phyloP scores from a whole-genome alignment of 148 eudicot species.

The Suaeda aralocaspica region DNA sequence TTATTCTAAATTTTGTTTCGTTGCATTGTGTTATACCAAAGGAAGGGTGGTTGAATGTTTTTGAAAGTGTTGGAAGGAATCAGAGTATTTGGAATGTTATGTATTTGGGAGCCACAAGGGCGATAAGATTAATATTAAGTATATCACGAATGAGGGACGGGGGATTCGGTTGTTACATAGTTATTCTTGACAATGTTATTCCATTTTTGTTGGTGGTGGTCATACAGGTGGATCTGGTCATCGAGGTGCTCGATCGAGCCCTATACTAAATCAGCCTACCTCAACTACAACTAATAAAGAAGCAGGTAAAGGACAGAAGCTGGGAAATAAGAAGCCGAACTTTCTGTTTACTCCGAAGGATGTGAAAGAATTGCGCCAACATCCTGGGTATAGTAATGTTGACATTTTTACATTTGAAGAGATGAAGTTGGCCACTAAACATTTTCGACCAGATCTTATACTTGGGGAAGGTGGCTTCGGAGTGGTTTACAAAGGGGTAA shows the following conservation, averaged over 20 bases:
- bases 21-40: slow-evolving; percentile 1
- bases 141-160: too few relatives aligned
- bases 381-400: slow-evolving; percentile 63
- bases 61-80: background rate
- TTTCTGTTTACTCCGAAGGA: slow-evolving; percentile 51
- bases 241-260: slow-evolving; percentile 21
- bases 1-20: background rate
- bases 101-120: too few relatives aligned
- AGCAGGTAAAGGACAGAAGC: slow-evolving; percentile 27
- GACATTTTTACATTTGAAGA: slow-evolving; percentile 82
- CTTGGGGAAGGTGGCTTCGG: slow-evolving; percentile 96
- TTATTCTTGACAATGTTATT: background rate
- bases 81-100: background rate
- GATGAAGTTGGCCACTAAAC: slow-evolving; percentile 80
- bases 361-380: slow-evolving; percentile 67
- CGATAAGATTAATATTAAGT: too few relatives aligned
- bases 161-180: too few relatives aligned
- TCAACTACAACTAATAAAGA: slow-evolving; percentile 20
- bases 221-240: slow-evolving; percentile 28
- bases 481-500: slow-evolving; percentile 73
- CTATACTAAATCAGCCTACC: slow-evolving; percentile 24
- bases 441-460: slow-evolving; percentile 75
- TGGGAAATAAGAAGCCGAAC: slow-evolving; percentile 33
- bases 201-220: slow-evolving; percentile 1
- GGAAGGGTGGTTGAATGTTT: background rate